Evolutionary conservation across 78 protist genomes (phyloP).

Genomic region (Monosiga brevicollis): DNA sequence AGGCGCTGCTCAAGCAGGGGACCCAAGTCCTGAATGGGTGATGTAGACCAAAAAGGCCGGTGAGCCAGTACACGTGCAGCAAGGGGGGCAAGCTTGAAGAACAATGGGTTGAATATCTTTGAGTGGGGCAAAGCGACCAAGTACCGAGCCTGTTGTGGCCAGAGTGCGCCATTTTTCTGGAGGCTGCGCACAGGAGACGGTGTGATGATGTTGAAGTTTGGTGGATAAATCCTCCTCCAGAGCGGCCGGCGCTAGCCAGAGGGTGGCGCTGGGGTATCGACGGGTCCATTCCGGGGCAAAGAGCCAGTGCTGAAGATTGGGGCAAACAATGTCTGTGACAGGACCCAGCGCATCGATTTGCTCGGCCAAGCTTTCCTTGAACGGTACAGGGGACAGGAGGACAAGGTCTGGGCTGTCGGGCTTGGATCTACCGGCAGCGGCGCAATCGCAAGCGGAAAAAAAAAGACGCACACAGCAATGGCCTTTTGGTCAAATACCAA

Average conservation of each 20-base stretch:
- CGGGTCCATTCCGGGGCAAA: background rate
- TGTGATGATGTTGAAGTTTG: background rate
- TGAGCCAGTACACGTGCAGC: too few species aligned
- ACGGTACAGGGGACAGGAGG: background rate
- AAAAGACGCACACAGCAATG: background rate
- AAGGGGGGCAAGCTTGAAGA: too few species aligned
- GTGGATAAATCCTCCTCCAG: background rate
- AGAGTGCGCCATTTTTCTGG: too few species aligned
- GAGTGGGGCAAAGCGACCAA: too few species aligned
- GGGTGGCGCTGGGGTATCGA: background rate
- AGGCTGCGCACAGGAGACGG: too few species aligned
- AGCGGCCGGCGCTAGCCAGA: background rate
- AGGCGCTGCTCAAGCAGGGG: background rate
- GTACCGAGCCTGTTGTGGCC: too few species aligned
- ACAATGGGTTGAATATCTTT: too few species aligned
- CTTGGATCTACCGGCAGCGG: too few species aligned
- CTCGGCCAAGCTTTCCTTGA: background rate
- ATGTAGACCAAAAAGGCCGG: too few species aligned
- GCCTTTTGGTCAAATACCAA: too few species aligned
- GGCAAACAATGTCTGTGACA: background rate
- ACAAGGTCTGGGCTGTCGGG: background rate
- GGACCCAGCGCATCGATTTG: background rate
- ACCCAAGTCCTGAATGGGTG: too few species aligned
- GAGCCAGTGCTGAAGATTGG: background rate
- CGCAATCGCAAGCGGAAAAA: background rate